Evolutionary conservation across 75 land plant genomes (phyloP), one percentile per base, ranked within the genome.

Genomic region (Adiantum capillusveneris): DNA sequence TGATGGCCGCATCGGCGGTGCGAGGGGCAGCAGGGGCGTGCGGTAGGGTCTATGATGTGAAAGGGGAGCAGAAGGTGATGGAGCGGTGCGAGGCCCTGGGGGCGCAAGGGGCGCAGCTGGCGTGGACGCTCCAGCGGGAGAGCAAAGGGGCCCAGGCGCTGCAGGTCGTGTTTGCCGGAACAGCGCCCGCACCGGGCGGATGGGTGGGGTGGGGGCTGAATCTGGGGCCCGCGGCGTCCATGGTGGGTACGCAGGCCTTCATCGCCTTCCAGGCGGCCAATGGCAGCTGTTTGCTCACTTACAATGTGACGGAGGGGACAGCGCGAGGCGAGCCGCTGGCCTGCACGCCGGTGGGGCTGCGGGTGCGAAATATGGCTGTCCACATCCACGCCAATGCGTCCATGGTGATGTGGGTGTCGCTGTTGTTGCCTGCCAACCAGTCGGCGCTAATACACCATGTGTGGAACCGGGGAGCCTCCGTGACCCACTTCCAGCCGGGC

Each of bases 151-250:
- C 13, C 25, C n/a, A n/a, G n/a, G n/a, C n/a, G n/a, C 67, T 84
- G 30, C 80, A 83, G 31, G 65, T 80, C 9, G 78, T 67, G 31
- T 81, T 79, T 75, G 70, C 77, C 54, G 95, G 90, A 25, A 44
- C 64, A 37, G 73, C 84, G 69, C 69, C 84, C 25, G 75, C 87
- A 0, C 76, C 96, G 45, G 68, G 78, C 2, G 97, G 97, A 20
- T 88, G 95, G 97, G 84, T 88, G 25, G 98, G 81, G 19, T 88
- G 84, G 82, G 98, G 98, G 14, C 76, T 93, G 59, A 93, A 93
- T 66, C 87, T 87, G 11, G 49, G 31, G 20, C 57, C 55, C 31
- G 56, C 80, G 6, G 44, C 68, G 6, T 58, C 62, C 53, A 89
- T 93, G 98, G 69, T 73, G 56, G 98, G 98, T 12, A 58, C 96